These are phyloP conservation scores for Sungouiozyma ichnusensis DNA, from an alignment of 805 yeast species.

Conservation along the genomic window DNA sequence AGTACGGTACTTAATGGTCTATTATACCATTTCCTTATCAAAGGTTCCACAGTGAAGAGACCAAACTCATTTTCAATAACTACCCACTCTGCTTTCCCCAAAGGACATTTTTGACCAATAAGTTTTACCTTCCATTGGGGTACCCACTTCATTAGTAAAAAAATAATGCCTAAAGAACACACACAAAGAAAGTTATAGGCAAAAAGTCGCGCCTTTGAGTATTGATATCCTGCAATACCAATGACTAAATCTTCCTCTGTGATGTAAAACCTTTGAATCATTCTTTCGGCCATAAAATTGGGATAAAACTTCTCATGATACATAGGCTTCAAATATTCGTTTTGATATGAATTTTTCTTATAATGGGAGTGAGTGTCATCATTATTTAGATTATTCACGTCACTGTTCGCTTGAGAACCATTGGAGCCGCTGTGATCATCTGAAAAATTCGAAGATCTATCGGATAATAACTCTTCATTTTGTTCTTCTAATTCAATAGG, in stretches of 20 bases:
- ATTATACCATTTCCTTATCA: slow-evolving; percentile 53
- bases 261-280: slow-evolving; percentile 74
- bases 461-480: slow-evolving; percentile 28
- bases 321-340: slow-evolving; percentile 24
- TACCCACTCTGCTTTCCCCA: slow-evolving; percentile 85
- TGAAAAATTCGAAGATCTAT: slow-evolving; percentile 16
- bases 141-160: slow-evolving; percentile 71
- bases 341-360: slow-evolving; percentile 22
- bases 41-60: slow-evolving; percentile 52
- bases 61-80: slow-evolving; percentile 92
- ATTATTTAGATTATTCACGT: slow-evolving; percentile 14
- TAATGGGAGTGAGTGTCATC: slow-evolving; percentile 13
- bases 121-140: slow-evolving; percentile 63
- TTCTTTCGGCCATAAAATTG: slow-evolving; percentile 32
- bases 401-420: slow-evolving; percentile 14
- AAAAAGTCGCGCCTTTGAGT: slow-evolving; percentile 36
- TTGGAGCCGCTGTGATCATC: slow-evolving; percentile 12
- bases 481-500: slow-evolving; percentile 30
- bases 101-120: slow-evolving; percentile 53
- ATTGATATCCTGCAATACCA: slow-evolving; percentile 83
- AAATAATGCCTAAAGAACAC: slow-evolving; percentile 60
- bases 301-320: slow-evolving; percentile 38
- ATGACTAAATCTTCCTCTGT: slow-evolving; percentile 93
- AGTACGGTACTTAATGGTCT: slow-evolving; percentile 64
- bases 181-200: slow-evolving; percentile 47